Base-by-base conservation (phyloP, 2,329 filamentous ascomycete species). In the Elsinoe necatrix region DNA sequence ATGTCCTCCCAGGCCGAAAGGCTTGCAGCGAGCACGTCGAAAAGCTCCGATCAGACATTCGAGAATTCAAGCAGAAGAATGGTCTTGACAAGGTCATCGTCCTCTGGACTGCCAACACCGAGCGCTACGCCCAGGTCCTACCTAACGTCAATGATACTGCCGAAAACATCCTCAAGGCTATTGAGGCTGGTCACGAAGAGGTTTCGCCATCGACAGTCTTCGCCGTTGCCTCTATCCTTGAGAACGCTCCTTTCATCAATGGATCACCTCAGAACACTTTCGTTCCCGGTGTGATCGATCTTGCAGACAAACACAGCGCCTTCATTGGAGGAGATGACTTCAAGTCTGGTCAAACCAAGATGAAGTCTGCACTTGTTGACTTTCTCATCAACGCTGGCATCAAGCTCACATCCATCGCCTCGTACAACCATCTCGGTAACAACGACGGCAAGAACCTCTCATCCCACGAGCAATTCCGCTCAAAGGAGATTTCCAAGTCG, bases 271-370 rank as follows among this genome's bases (percentile, higher is more conserved):
- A 98, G 75, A 98, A 98, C 80, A 98, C 93, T 42, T 97, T 98
- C 67, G 92, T 98, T 18, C 92, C 92, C 7, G 93, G 93, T 67
- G 88, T 86, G 59, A 85, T 97, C 64, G 80, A 92, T 68, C 83
- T 98, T 58, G 93, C 93, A 20, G 88, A 95, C 77, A 80, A 86
- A 73, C 84, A 95, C 73, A 80, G 82, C 57, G 84, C 91, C 61
- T 98, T 95, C 77, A 90, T 98, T 67, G 93, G 93, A 58, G 93
- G 93, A 63, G 93, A 98, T 67, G 93, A 98, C 77, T 98, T 98
- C 85, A 98, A 98, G 79, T 97, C 93, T 61, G 93, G 93, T 61
- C 93, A 98, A 80, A 98, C 93, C 71, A 98, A 98, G 84, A 98
- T 98, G 93, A 98, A 98, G 79, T 97, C 93, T 59, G 93, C 93